These are phyloP conservation scores for Chlamydomonas eustigma DNA, from an alignment of 139 green algal genomes.

Conservation along the genomic window DNA sequence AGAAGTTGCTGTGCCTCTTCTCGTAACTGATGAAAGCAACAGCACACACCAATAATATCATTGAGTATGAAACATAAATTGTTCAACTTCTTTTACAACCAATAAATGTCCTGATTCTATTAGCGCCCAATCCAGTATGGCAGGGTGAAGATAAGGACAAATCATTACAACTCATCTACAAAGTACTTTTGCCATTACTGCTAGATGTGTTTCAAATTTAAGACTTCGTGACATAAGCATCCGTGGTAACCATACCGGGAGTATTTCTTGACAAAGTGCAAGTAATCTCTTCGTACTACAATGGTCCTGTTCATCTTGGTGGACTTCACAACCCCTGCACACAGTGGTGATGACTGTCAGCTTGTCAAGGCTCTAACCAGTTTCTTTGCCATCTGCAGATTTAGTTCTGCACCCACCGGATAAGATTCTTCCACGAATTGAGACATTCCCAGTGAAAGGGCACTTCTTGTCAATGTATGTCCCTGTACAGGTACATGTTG, in stretches of 20 bases:
- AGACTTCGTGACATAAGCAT: too few relatives aligned
- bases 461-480: slow-evolving; percentile 99
- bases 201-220: too few relatives aligned
- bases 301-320: slow-evolving; percentile 99
- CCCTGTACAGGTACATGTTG: slow-evolving; percentile 76
- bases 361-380: too few relatives aligned
- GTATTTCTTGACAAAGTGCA: slow-evolving; percentile 99
- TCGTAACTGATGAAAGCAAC: slow-evolving; percentile 85
- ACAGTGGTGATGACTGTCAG: too few relatives aligned
- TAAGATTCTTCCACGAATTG: slow-evolving; percentile 96
- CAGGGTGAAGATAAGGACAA: too few relatives aligned
- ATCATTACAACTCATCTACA: too few relatives aligned
- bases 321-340: slow-evolving; percentile 76
- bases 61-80: too few relatives aligned
- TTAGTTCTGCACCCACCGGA: slow-evolving; percentile 46
- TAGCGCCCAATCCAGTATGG: too few relatives aligned
- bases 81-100: too few relatives aligned
- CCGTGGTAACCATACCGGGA: slow-evolving; percentile 51
- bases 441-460: slow-evolving; percentile 98
- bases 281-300: slow-evolving; percentile 94
- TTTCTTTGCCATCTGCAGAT: slow-evolving; percentile 1
- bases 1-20: slow-evolving; percentile 96
- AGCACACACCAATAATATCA: too few relatives aligned
- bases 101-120: too few relatives aligned
- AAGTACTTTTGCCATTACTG: too few relatives aligned